Conservation (phyloP, 306 rosid species). For the Cucumis melo region DNA sequence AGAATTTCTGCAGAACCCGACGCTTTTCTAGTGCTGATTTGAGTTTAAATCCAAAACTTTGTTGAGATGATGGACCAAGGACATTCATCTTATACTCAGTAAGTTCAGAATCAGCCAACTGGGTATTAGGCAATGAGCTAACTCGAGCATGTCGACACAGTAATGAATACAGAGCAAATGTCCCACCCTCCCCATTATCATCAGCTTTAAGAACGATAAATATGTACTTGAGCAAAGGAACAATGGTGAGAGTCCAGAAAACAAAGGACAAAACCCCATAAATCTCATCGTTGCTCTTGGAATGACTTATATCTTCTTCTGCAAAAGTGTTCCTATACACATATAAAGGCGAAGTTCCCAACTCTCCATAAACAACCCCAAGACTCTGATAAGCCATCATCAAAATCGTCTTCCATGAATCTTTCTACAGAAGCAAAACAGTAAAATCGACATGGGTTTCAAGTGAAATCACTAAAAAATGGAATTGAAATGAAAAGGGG, state of each 20-base stretch:
- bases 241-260: constrained; percentile 77
- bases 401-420: constrained; percentile 70
- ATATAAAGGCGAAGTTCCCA: constrained; percentile 84
- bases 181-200: constrained; percentile 98
- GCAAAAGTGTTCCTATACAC: constrained; percentile 73
- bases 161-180: constrained; percentile 83
- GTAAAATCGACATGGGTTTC: constrained; percentile 6
- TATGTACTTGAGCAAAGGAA: constrained; percentile 77
- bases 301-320: constrained; percentile 47
- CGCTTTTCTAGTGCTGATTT: constrained; percentile 54
- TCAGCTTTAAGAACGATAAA: constrained; percentile 77
- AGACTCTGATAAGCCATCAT: constrained; percentile 88
- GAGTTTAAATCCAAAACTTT: constrained; percentile 29
- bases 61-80: constrained; percentile 10
- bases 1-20: constrained; percentile 48
- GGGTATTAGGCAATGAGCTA: constrained; percentile 59
- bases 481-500: neutral
- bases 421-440: constrained; percentile 29
- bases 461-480: neutral
- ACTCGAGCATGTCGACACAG: constrained; percentile 77
- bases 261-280: constrained; percentile 82
- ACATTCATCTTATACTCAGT: constrained; percentile 41
- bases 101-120: constrained; percentile 60
- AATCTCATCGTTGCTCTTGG: constrained; percentile 59
- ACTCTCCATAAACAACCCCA: constrained; percentile 95